Conservation (phyloP, 306 rosid species). For the Pyrus bretschneideri region DNA sequence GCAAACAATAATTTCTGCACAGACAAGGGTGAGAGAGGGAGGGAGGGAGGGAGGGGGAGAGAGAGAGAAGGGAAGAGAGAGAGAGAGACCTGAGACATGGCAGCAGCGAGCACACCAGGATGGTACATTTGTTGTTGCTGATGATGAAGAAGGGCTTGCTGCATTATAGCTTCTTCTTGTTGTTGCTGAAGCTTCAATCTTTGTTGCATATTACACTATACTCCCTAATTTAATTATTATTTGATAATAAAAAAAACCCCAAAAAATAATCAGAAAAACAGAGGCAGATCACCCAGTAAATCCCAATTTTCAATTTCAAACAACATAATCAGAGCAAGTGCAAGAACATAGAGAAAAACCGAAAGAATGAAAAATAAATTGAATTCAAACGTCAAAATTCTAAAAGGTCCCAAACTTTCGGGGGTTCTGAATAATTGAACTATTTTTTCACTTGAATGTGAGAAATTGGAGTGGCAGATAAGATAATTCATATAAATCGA, state of each 20-base stretch:
- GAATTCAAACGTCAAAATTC: background rate
- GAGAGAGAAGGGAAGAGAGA: background rate
- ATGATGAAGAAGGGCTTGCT: slow-evolving; percentile 70
- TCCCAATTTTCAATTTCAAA: slow-evolving; percentile 15
- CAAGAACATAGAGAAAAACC: background rate
- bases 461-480: background rate
- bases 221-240: background rate
- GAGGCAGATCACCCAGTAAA: slow-evolving; percentile 12
- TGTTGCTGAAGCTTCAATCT: slow-evolving; percentile 45
- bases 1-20: background rate
- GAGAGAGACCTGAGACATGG: slow-evolving; percentile 52
- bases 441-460: background rate
- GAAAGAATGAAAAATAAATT: background rate
- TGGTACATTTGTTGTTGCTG: slow-evolving; percentile 71
- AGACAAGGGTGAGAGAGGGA: background rate
- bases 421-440: background rate
- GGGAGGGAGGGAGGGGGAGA: background rate
- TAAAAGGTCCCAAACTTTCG: background rate
- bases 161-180: slow-evolving; percentile 55
- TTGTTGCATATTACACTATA: slow-evolving; percentile 51
- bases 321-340: background rate
- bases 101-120: slow-evolving; percentile 70
- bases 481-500: background rate
- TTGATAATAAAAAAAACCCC: background rate
- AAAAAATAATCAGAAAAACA: background rate